These are phyloP conservation scores for Sphaerosporella brunnea DNA, from an alignment of 495 filamentous ascomycete species.

Conservation along the genomic window DNA sequence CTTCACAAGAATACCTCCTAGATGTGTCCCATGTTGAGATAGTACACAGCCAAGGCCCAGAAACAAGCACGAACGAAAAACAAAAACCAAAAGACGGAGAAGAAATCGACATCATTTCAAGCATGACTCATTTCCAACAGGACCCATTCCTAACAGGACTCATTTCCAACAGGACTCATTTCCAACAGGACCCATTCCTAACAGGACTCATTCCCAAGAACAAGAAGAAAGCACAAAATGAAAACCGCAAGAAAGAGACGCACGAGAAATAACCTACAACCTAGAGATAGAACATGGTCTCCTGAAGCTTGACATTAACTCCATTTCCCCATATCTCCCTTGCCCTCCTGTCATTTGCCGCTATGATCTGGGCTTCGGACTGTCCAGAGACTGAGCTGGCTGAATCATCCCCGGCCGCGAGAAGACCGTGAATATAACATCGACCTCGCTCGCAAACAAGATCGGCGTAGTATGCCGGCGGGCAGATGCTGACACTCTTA, in stretches of 20 bases:
- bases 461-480: slow-evolving; percentile 72
- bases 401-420: slow-evolving; percentile 30
- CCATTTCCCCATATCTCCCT: slow-evolving; percentile 19
- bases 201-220: no score
- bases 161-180: no score
- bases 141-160: no score
- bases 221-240: background rate
- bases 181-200: no score
- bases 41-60: no score
- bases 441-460: slow-evolving; percentile 52
- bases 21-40: no score
- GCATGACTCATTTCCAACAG: no score
- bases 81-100: no score
- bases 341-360: slow-evolving; percentile 5
- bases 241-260: background rate
- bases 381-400: slow-evolving; percentile 21
- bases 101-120: no score
- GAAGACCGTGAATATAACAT: slow-evolving; percentile 43
- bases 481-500: slow-evolving; percentile 60
- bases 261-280: background rate
- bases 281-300: slow-evolving; percentile 68
- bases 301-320: slow-evolving; percentile 37
- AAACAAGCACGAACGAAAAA: no score
- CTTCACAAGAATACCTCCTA: no score
- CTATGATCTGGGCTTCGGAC: slow-evolving; percentile 14